Conservation (phyloP, 306 rosid genomes). For the Cicer cuneatum region DNA sequence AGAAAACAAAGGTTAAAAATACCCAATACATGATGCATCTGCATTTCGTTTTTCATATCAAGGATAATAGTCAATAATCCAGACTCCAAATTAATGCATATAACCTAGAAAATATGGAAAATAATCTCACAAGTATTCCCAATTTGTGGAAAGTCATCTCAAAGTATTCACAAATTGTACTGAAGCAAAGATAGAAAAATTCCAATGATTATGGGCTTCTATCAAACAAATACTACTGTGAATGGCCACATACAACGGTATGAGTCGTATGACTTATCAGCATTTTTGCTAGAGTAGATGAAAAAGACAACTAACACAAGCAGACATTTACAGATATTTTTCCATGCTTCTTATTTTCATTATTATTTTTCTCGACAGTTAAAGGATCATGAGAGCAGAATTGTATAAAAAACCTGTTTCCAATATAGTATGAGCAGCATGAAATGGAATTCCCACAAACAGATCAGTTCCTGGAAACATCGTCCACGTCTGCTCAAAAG, state of each 20-base stretch:
- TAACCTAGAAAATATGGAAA: slow-evolving; percentile 3
- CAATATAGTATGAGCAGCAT: slow-evolving; percentile 81
- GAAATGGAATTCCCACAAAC: slow-evolving; percentile 83
- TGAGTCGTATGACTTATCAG: slow-evolving; percentile 4
- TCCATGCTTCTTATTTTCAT: neutral
- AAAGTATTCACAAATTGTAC: slow-evolving; percentile 18
- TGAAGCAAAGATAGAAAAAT: slow-evolving; percentile 16
- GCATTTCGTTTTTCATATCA: slow-evolving; percentile 8
- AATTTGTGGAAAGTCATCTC: slow-evolving; percentile 1
- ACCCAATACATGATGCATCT: slow-evolving; percentile 25
- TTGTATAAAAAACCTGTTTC: slow-evolving; percentile 61
- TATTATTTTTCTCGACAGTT: neutral
- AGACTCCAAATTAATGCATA: slow-evolving; percentile 28
- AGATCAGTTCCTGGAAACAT: slow-evolving; percentile 83
- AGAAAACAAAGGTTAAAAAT: neutral
- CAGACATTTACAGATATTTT: slow-evolving; percentile 4
- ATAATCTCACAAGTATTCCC: slow-evolving; percentile 14
- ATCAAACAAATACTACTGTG: slow-evolving; percentile 17
- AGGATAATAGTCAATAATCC: neutral
- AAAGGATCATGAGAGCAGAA: neutral
- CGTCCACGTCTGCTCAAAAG: slow-evolving; percentile 77
- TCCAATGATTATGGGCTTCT: neutral
- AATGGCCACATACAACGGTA: slow-evolving; percentile 13
- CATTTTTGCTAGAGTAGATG: slow-evolving; percentile 16
- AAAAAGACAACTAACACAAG: slow-evolving; percentile 10